These are phyloP conservation scores for Ogataea salicorniae DNA, from an alignment of 805 yeast species.

Conservation along the genomic window DNA sequence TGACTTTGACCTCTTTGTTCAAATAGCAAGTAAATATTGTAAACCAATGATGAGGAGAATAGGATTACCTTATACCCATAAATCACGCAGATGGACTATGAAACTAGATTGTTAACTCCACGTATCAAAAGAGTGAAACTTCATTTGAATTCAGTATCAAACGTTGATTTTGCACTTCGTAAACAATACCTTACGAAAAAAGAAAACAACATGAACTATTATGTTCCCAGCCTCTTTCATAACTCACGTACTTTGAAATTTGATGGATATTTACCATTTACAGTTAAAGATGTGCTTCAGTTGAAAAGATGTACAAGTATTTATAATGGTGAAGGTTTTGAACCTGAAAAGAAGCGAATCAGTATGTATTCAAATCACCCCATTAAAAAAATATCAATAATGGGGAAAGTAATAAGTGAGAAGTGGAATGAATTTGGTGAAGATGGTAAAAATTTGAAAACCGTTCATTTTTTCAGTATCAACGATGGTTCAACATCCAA, in stretches of 20 bases:
- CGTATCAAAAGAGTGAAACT: slow-evolving; percentile 2
- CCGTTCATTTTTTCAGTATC: slow-evolving; percentile 21
- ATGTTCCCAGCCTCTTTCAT: slow-evolving; percentile 33
- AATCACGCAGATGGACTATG: background rate
- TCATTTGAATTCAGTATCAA: slow-evolving; percentile 2
- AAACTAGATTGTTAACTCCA: background rate
- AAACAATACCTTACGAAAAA: slow-evolving; percentile 22
- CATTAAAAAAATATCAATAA: slow-evolving; percentile 27
- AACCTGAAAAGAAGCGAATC: slow-evolving; percentile 13
- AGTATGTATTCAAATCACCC: slow-evolving; percentile 41
- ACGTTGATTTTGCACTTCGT: slow-evolving; percentile 16
- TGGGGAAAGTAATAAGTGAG: slow-evolving; percentile 35
- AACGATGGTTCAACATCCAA: slow-evolving; percentile 28
- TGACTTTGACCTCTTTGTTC: background rate
- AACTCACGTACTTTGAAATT: slow-evolving; percentile 26
- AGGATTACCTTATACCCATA: too few species aligned
- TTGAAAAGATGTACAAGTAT: slow-evolving; percentile 17
- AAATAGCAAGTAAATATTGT: background rate
- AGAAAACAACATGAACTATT: slow-evolving; percentile 26
- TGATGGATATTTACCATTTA: slow-evolving; percentile 25
- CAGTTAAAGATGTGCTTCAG: slow-evolving; percentile 26
- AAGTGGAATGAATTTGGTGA: slow-evolving; percentile 14
- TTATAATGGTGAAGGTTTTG: slow-evolving; percentile 24
- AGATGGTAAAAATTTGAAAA: background rate
- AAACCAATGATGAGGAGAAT: background rate